Evolutionary conservation across 2,329 filamentous ascomycete species (phyloP).

Genomic region (Epichloe glyceriae): DNA sequence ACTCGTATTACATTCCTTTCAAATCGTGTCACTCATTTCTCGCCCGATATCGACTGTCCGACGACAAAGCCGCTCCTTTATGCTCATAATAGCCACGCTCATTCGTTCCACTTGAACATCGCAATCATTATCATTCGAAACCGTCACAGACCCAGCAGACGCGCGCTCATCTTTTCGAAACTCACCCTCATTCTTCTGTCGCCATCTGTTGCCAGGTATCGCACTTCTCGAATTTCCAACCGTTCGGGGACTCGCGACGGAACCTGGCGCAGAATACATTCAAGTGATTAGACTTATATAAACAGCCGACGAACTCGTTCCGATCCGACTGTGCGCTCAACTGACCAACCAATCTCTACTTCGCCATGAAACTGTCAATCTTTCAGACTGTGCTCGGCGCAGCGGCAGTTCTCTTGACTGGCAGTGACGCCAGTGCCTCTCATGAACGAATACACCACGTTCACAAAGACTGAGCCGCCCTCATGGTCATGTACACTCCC

Average conservation of each 20-base stretch:
- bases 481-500: constrained; percentile 11
- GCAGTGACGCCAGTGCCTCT: constrained; percentile 20
- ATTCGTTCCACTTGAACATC: not conserved
- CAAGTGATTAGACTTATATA: not conserved
- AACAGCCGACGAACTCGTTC: not conserved
- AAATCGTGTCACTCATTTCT: constrained; percentile 1
- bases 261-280: not conserved
- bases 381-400: constrained; percentile 36
- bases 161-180: not conserved
- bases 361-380: constrained; percentile 40
- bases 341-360: not conserved
- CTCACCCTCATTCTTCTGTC: not conserved
- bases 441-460: constrained; percentile 24
- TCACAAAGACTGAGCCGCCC: constrained; percentile 22
- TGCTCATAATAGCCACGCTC: not conserved
- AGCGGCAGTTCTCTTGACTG: constrained; percentile 31
- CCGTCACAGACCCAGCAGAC: not conserved
- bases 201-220: not conserved
- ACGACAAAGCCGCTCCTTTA: not conserved
- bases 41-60: not conserved
- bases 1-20: not conserved
- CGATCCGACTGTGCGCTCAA: not conserved
- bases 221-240: not conserved
- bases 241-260: not conserved
- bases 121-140: not conserved